Conservation (phyloP, 208 protist species). For the Leishmania lainsoni region DNA sequence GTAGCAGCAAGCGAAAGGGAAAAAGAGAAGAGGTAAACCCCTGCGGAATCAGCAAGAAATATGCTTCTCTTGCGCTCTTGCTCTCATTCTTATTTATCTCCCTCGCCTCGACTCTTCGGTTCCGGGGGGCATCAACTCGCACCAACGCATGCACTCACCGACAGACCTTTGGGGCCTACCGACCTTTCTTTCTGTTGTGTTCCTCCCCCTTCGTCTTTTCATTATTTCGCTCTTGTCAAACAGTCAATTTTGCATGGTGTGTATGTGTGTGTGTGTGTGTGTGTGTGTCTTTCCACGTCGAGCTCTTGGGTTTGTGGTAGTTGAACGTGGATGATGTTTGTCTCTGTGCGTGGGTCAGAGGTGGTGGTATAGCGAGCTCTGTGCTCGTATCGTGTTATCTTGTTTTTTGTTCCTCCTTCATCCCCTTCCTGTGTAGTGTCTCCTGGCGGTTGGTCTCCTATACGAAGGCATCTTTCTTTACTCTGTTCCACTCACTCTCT, state of each 20-base stretch:
- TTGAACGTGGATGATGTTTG: background rate
- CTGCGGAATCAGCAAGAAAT: background rate
- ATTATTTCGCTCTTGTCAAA: background rate
- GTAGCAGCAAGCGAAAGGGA: background rate
- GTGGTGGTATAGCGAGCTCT: background rate
- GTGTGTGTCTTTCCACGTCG: background rate
- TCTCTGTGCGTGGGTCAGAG: background rate
- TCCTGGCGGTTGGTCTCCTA: background rate
- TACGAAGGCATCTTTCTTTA: background rate
- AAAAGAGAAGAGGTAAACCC: background rate
- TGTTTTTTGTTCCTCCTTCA: background rate
- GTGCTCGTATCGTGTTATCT: background rate
- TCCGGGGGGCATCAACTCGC: background rate
- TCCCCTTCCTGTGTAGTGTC: background rate
- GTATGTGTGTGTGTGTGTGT: background rate
- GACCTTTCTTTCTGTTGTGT: background rate
- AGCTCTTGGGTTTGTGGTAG: background rate
- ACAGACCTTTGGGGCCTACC: background rate
- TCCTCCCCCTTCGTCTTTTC: background rate
- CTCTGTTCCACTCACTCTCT: background rate
- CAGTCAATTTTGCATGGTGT: background rate
- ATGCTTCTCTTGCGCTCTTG: background rate
- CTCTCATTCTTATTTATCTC: background rate
- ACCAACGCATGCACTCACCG: background rate
- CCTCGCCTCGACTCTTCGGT: background rate